Conservation (phyloP, 1,284 basidiomycete species). For the Ustilago cynodontis region DNA sequence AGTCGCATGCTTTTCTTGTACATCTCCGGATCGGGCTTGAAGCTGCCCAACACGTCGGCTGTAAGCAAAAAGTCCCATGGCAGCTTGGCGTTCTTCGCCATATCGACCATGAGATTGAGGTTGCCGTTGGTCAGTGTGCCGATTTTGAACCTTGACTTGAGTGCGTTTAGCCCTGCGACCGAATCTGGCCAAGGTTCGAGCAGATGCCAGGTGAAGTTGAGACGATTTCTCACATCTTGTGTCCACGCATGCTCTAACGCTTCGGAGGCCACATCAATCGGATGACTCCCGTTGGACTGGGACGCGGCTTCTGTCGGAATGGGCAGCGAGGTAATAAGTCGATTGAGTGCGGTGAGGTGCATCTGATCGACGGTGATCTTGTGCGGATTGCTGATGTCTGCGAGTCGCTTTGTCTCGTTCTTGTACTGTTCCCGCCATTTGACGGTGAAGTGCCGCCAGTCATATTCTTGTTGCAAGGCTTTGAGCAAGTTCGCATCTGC, state of each 20-base stretch:
- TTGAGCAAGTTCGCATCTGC: neutral
- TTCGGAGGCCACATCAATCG: constrained; percentile 13
- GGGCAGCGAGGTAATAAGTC: constrained; percentile 26
- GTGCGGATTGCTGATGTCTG: constrained; percentile 31
- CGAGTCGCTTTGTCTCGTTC: constrained; percentile 24
- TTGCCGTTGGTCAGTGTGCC: constrained; percentile 45
- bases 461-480: constrained; percentile 25
- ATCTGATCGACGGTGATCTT: constrained; percentile 45
- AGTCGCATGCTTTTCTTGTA: constrained; percentile 28
- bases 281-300: neutral
- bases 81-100: constrained; percentile 29
- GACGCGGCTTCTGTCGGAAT: neutral
- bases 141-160: constrained; percentile 16
- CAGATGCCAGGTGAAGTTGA: constrained; percentile 39
- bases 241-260: constrained; percentile 27
- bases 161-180: constrained; percentile 9
- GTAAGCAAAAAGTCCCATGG: constrained; percentile 42
- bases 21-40: constrained; percentile 38
- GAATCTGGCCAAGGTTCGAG: constrained; percentile 42
- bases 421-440: constrained; percentile 35
- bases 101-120: constrained; percentile 39
- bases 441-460: constrained; percentile 39
- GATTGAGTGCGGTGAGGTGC: constrained; percentile 29
- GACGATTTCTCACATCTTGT: constrained; percentile 9
- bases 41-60: constrained; percentile 32